Evolutionary conservation across 75 land plant species (phyloP).

Genomic region (Chamaecyparis obtusa): DNA sequence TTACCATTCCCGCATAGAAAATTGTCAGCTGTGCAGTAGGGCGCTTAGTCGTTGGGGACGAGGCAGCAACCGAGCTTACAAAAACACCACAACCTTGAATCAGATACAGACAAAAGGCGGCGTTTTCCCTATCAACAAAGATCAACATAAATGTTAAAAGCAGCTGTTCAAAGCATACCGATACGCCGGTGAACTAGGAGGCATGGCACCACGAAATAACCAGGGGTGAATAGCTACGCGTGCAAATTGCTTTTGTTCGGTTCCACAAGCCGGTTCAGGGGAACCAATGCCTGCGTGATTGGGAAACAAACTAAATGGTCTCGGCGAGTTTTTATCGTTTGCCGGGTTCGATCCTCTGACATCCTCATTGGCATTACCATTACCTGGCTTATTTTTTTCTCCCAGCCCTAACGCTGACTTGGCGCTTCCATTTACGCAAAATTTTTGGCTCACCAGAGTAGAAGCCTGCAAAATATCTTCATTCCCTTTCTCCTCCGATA

Average conservation of each 20-base stretch:
- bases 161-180: not conserved
- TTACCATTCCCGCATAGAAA: slow-evolving; percentile 44
- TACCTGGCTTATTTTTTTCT: not conserved
- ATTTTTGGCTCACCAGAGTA: not conserved
- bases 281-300: slow-evolving; percentile 1
- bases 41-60: not conserved
- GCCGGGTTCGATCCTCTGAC: not conserved
- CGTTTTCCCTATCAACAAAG: too few species aligned
- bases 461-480: not conserved
- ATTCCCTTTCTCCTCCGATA: not conserved
- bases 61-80: not conserved
- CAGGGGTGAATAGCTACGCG: not conserved
- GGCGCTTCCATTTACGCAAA: not conserved
- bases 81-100: not conserved
- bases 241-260: not conserved
- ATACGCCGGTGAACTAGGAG: not conserved
- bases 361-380: not conserved
- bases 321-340: not conserved
- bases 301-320: not conserved
- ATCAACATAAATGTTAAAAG: not conserved
- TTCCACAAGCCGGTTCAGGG: not conserved
- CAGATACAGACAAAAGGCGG: not conserved
- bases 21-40: slow-evolving; percentile 44
- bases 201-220: not conserved
- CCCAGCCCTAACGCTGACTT: not conserved